Conservation (phyloP, 495 filamentous ascomycete genomes). For the Podospora comata region DNA sequence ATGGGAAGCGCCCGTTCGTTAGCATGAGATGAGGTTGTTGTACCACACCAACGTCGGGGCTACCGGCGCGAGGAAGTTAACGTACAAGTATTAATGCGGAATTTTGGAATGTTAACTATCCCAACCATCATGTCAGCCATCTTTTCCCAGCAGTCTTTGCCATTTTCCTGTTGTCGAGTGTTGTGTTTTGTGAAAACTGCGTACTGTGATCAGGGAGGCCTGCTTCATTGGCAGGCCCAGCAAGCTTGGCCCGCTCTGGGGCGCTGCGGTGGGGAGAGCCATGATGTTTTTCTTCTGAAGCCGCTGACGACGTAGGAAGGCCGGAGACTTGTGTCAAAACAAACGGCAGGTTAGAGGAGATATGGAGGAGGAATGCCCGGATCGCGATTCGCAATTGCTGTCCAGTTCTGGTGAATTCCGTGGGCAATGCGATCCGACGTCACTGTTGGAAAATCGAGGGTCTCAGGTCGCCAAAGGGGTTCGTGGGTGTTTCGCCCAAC, state of each 20-base stretch:
- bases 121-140: constrained; percentile 19
- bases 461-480: not conserved
- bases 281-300: constrained; percentile 22
- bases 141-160: constrained; percentile 18
- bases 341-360: not conserved
- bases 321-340: not conserved
- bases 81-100: constrained; percentile 71
- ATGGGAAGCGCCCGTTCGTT: not conserved
- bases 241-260: constrained; percentile 42
- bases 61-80: not conserved
- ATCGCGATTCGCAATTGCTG: not conserved
- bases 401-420: no score
- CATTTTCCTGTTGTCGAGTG: not conserved
- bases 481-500: constrained; percentile 7
- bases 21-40: not conserved
- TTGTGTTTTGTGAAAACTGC: constrained; percentile 7
- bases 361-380: not conserved
- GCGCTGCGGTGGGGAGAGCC: constrained; percentile 38
- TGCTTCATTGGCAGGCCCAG: constrained; percentile 73
- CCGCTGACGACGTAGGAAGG: not conserved
- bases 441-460: no score
- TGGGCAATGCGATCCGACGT: no score
- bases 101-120: constrained; percentile 74
- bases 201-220: constrained; percentile 73
- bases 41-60: no score